Evolutionary conservation across 768 basidiomycete genomes (phyloP).

Genomic region (Cyclocybe aegerita): DNA sequence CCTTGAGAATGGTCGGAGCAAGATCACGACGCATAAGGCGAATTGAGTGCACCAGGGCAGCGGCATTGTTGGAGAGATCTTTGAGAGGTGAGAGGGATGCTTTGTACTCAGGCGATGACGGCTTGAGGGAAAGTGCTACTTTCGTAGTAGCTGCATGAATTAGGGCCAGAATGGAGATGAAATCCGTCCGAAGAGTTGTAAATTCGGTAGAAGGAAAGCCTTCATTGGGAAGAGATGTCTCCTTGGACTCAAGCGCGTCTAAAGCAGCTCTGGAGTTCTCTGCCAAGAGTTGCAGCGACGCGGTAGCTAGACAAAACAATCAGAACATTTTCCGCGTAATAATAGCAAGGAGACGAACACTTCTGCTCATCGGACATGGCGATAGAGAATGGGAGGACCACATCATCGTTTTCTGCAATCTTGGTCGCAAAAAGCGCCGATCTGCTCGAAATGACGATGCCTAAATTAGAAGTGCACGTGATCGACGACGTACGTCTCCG

Average conservation of each 20-base stretch:
- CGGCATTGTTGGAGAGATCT: slow-evolving; percentile 49
- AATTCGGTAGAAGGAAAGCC: slow-evolving; percentile 27
- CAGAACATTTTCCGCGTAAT: not conserved
- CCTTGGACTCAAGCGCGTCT: slow-evolving; percentile 20
- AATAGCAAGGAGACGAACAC: slow-evolving; percentile 21
- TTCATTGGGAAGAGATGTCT: slow-evolving; percentile 9
- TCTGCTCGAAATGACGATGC: not conserved
- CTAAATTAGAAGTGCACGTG: slow-evolving; percentile 14
- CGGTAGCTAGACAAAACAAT: slow-evolving; percentile 22
- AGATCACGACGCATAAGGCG: slow-evolving; percentile 42
- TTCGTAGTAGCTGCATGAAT: slow-evolving; percentile 60
- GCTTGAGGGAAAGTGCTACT: slow-evolving; percentile 61
- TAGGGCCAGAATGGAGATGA: slow-evolving; percentile 56
- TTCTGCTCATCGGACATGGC: slow-evolving; percentile 40
- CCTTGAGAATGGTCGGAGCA: slow-evolving; percentile 46
- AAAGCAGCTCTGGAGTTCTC: slow-evolving; percentile 41
- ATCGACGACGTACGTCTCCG: slow-evolving; percentile 13
- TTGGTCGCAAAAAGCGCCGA: slow-evolving; percentile 5
- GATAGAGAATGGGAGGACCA: slow-evolving; percentile 13
- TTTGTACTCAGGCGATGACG: slow-evolving; percentile 49
- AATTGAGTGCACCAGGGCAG: slow-evolving; percentile 51
- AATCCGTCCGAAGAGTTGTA: slow-evolving; percentile 49
- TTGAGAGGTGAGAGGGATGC: slow-evolving; percentile 52
- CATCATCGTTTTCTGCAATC: slow-evolving; percentile 9
- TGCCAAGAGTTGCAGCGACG: slow-evolving; percentile 30